phyloP scores from a whole-genome alignment of 2,329 filamentous ascomycete species.

The Colletotrichum karsti region DNA sequence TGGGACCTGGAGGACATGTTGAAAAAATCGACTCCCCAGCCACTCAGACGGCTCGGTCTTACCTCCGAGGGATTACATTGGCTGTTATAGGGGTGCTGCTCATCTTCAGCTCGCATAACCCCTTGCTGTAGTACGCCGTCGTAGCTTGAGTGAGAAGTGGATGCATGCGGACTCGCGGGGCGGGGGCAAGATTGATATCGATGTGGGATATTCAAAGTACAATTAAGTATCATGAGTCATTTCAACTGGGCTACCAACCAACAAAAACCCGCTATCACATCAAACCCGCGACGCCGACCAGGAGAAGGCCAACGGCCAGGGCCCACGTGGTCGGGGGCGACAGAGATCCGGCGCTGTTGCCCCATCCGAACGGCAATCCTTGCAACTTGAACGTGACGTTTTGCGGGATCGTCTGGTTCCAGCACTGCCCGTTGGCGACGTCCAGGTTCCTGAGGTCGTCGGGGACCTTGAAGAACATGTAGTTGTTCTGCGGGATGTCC shows the following conservation, averaged over 20 bases:
- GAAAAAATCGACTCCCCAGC: too few species aligned
- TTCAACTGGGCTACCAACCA: too few species aligned
- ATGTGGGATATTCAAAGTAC: background rate
- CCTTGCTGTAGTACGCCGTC: background rate
- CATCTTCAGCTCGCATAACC: background rate
- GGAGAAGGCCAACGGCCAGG: constrained; percentile 31
- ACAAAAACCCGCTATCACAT: constrained; percentile 24
- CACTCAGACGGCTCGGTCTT: background rate
- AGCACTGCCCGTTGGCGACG: constrained; percentile 73
- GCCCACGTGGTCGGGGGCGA: constrained; percentile 32
- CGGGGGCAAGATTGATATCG: background rate
- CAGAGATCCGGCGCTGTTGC: constrained; percentile 40
- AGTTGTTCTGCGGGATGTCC: constrained; percentile 69
- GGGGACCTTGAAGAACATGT: constrained; percentile 82
- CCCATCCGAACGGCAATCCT: constrained; percentile 60
- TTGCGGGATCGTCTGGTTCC: constrained; percentile 70
- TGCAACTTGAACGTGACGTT: constrained; percentile 77
- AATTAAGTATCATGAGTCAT: background rate
- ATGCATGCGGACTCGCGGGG: too few species aligned
- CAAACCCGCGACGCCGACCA: constrained; percentile 33
- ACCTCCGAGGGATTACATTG: background rate
- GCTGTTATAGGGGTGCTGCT: background rate
- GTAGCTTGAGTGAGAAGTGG: too few species aligned
- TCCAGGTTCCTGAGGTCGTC: constrained; percentile 75
- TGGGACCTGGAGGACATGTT: too few species aligned